A percentile compares a stretch with the other conserved stretches of the same genome.
phyloP scores from a whole-genome alignment of 2,329 filamentous ascomycete species.

The Daldinia eschscholtzii region DNA sequence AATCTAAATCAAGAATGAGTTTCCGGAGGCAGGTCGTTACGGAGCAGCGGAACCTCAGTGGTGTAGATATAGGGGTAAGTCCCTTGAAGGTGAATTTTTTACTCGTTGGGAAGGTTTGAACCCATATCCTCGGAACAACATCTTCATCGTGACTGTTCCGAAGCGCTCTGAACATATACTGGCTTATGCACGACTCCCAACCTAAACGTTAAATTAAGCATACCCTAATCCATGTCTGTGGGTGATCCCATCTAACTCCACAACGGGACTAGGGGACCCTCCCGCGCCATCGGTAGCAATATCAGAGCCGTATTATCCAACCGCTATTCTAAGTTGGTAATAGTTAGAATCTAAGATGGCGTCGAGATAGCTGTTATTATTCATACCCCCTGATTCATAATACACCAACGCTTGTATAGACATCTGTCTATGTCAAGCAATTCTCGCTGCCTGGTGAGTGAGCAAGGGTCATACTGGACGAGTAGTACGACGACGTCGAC shows the following conservation, averaged over 20 bases:
- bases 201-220: slow-evolving; percentile 16
- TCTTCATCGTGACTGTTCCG: not conserved
- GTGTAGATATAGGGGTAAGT: not conserved
- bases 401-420: not conserved
- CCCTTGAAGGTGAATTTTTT: not conserved
- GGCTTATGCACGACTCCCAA: slow-evolving; percentile 3
- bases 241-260: slow-evolving; percentile 18
- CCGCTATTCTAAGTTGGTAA: slow-evolving; percentile 17
- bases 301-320: slow-evolving; percentile 9
- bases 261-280: slow-evolving; percentile 14
- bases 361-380: not conserved
- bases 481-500: no score
- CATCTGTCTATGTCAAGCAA: not conserved
- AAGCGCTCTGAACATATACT: not conserved
- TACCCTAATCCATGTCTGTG: slow-evolving; percentile 12
- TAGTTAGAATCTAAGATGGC: not conserved
- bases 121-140: not conserved
- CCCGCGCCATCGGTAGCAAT: slow-evolving; percentile 17
- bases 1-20: not conserved
- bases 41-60: not conserved
- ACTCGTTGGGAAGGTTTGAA: not conserved
- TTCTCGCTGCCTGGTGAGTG: no score
- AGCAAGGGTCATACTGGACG: no score
- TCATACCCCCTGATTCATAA: not conserved
- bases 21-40: not conserved